phyloP scores from a whole-genome alignment of 2,329 filamentous ascomycete species.

The Paecilomyces dactylethromorphus region DNA sequence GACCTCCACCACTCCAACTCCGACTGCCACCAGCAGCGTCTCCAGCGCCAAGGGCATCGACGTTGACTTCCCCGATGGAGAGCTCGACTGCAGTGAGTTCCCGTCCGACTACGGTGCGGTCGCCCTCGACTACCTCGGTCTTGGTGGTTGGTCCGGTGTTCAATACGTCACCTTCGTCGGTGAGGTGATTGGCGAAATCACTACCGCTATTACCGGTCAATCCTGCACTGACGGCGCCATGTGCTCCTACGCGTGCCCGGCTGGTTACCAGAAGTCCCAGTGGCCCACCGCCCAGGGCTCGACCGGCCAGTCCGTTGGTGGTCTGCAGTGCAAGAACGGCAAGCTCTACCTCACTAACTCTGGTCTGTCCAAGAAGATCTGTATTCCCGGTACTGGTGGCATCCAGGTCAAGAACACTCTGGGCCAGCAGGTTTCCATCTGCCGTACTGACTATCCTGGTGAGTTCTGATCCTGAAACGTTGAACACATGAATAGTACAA shows the following conservation, averaged over 20 bases:
- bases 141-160: slow-evolving; percentile 73
- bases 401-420: slow-evolving; percentile 73
- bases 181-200: slow-evolving; percentile 57
- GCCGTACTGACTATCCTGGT: slow-evolving; percentile 95
- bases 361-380: slow-evolving; percentile 60
- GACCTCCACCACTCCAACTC: slow-evolving; percentile 4
- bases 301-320: slow-evolving; percentile 80
- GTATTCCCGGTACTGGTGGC: slow-evolving; percentile 63
- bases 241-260: slow-evolving; percentile 91
- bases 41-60: slow-evolving; percentile 50
- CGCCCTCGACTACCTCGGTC: slow-evolving; percentile 58
- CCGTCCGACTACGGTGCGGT: slow-evolving; percentile 77
- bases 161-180: slow-evolving; percentile 55
- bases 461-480: slow-evolving; percentile 13
- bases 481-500: neutral
- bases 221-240: slow-evolving; percentile 59
- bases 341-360: slow-evolving; percentile 72
- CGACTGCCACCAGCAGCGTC: slow-evolving; percentile 6
- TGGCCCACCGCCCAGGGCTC: slow-evolving; percentile 75
- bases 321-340: slow-evolving; percentile 67
- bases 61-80: slow-evolving; percentile 67
- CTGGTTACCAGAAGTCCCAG: slow-evolving; percentile 86
- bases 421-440: slow-evolving; percentile 60
- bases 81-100: slow-evolving; percentile 65
- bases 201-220: slow-evolving; percentile 55